Base-by-base conservation (phyloP, 805 yeast genomes). In the Danielozyma ontarioensis region DNA sequence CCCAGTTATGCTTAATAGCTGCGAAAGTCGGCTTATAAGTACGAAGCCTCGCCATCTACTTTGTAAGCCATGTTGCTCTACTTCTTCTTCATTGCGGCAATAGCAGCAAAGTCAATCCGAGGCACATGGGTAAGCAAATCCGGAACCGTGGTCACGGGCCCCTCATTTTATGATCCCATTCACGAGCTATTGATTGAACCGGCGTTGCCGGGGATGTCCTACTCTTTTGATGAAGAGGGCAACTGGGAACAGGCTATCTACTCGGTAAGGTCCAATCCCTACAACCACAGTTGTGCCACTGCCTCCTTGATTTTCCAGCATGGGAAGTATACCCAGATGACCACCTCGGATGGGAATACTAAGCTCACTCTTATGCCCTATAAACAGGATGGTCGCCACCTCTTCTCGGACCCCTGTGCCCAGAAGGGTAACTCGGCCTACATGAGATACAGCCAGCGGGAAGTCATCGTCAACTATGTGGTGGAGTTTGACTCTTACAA, bases 41-140 rank as follows among this genome's bases (percentile, higher is more conserved):
- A n/a, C n/a, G n/a, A n/a, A n/a, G n/a, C n/a, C n/a, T n/a, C n/a
- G n/a, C n/a, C n/a, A n/a, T n/a, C n/a, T n/a, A n/a, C n/a, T n/a
- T n/a, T n/a, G n/a, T n/a, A n/a, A n/a, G n/a, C n/a, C n/a, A n/a
- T n/a, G n/a, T n/a, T n/a, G n/a, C n/a, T n/a, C n/a, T n/a, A n/a
- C n/a, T n/a, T n/a, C n/a, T n/a, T n/a, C n/a, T n/a, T n/a, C n/a
- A n/a, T n/a, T n/a, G n/a, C n/a, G n/a, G n/a, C n/a, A n/a, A n/a
- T n/a, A n/a, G n/a, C n/a, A n/a, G n/a, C n/a, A n/a, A n/a, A n/a
- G n/a, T n/a, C n/a, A n/a, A n/a, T n/a, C 5, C 35, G 36, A 33
- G 55, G 55, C 6, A 50, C 55, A 6, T 48, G 55, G 55, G 33
- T 36, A 36, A 45, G 51, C 30, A 42, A 45, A 26, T 43, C 51